Percentiles rank a stretch among this genome's conserved stretches.
Conservation (phyloP, 1,284 basidiomycete genomes). For the Leccinum solheimii region DNA sequence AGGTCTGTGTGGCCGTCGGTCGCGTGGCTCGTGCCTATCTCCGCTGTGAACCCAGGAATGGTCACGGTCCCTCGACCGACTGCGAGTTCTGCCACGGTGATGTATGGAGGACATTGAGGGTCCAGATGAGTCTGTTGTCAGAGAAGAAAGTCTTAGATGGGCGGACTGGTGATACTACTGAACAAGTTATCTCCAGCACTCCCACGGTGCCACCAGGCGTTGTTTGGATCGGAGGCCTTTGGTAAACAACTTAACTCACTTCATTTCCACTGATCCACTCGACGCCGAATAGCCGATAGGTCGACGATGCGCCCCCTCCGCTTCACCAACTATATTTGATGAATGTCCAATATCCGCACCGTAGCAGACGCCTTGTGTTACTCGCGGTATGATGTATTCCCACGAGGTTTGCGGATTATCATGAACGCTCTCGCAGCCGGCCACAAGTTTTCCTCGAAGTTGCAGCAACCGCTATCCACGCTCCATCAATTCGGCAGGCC, state of each 20-base stretch:
- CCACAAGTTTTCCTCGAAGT: conserved; percentile 31
- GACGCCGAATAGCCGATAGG: conserved; percentile 19
- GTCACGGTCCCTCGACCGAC: conserved; percentile 14
- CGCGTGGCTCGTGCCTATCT: conserved; percentile 18
- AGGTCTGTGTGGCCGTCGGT: conserved; percentile 21
- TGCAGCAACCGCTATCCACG: conserved; percentile 3
- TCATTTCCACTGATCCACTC: conserved; percentile 21
- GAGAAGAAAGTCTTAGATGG: neutral
- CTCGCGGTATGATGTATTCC: conserved; percentile 6
- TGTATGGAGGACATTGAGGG: conserved; percentile 22
- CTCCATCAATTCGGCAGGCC: conserved; percentile 8
- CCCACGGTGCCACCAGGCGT: conserved; percentile 5
- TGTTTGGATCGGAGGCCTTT: conserved; percentile 34
- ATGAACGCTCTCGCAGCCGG: conserved; percentile 19
- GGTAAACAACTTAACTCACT: conserved; percentile 27
- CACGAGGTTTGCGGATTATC: conserved; percentile 21
- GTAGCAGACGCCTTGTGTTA: conserved; percentile 24
- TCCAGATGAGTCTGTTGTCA: neutral
- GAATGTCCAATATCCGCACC: conserved; percentile 30
- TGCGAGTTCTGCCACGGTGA: conserved; percentile 22
- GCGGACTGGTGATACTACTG: conserved; percentile 5
- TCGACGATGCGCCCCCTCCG: conserved; percentile 10
- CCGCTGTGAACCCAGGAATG: conserved; percentile 12
- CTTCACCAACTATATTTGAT: conserved; percentile 15
- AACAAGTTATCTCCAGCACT: conserved; percentile 4